Evolutionary conservation across 2,329 filamentous ascomycete species (phyloP), one percentile per base, ranked within the genome.

Genomic region (Orbilia quercus): DNA sequence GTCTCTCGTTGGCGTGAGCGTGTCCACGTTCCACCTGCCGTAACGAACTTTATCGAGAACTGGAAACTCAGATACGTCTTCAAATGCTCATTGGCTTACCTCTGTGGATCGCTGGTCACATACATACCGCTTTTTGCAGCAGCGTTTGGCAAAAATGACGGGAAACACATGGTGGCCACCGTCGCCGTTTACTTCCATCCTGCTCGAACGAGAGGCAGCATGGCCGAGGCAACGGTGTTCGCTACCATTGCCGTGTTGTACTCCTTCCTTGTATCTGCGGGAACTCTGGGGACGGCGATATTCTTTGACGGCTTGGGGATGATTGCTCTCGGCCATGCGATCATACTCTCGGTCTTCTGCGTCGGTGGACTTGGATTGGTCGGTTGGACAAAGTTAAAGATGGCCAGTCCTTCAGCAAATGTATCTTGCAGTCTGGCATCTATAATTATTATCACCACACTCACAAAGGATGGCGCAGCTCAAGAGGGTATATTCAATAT

Each of bases 111-210:
- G 64, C 79, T 90, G 78, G 87, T 85, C 31, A 90, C 88, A 57
- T 78, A 66, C 58, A 84, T 89, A 12, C 85, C 86, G 0, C 80
- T 82, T 0, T 83, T 90, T 55, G 83, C 87, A 9, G 81, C 80
- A 0, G 79, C 86, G 44, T 82, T 90, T 22, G 88, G 88, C 2
- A 83, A 84, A 71, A 87, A 89, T 78, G 87, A 89, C 80, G 87
- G 87, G 60, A 90, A 90, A 78, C 88, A 90, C 79, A 85, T 89
- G 80, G 87, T 90, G 54, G 87, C 87, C 34, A 89, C 87, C 11
- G 45, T 63, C 44, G 88, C 87, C 0, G 87, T 90, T 1, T 90
- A 89, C 75, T 90, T 90, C 76, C 88, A 90, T 77, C 87, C 88
- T 28, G 76, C 87, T 1, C 82, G 88, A 48, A 87, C 87, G n/a